Evolutionary conservation across 169 alveolate species (phyloP).

Genomic region (Eimeria sp.): DNA sequence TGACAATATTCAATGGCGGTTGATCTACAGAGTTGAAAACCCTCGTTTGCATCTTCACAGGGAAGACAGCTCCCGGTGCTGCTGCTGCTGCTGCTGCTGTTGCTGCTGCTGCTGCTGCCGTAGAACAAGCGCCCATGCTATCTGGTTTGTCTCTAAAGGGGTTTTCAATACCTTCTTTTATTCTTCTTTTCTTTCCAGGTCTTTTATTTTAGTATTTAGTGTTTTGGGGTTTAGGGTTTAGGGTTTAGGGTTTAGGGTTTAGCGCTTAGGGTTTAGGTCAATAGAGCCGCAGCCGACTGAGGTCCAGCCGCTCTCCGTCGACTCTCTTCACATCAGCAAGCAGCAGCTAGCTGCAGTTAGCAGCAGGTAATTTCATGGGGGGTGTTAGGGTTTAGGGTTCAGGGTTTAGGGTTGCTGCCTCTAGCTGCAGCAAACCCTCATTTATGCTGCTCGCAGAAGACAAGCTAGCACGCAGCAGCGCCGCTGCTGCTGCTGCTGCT

Average conservation of each 20-base stretch:
- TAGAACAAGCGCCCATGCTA: neutral
- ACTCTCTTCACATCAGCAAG: neutral
- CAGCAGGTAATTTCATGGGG: neutral
- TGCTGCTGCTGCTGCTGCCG: slow-evolving; percentile 3
- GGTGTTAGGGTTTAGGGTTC: neutral
- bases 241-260: neutral
- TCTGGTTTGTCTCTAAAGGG: neutral
- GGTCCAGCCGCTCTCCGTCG: neutral
- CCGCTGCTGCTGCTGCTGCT: no score
- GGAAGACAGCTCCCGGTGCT: neutral
- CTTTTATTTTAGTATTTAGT: neutral
- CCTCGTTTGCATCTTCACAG: neutral
- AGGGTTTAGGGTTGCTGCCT: neutral
- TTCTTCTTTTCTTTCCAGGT: neutral
- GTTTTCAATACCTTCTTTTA: neutral
- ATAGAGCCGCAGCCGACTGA: slow-evolving; percentile 26
- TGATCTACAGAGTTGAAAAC: neutral
- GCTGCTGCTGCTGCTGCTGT: slow-evolving; percentile 39
- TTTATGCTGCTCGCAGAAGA: no score
- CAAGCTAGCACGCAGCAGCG: no score
- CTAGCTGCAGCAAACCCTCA: neutral
- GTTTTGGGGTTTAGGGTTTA: neutral
- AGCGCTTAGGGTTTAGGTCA: neutral
- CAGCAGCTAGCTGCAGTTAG: neutral
- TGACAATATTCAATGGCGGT: neutral